Evolutionary conservation across 225 moss, liverwort and hornwort genomes (phyloP), one percentile per base, ranked within the genome.

Genomic region (Lunularia cruciata): DNA sequence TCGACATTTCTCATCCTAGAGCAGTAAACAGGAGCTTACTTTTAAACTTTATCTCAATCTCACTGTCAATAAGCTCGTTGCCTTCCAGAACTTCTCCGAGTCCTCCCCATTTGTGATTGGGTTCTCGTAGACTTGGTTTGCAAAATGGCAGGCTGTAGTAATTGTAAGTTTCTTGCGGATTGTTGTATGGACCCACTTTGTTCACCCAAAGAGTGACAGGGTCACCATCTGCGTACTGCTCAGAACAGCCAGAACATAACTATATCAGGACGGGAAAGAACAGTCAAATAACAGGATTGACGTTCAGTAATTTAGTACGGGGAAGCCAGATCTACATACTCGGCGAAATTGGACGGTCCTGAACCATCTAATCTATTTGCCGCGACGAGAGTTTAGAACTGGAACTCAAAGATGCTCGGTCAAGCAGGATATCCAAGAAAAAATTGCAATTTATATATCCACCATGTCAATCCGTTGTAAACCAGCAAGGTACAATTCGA

Each of bases 61-160:
- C 80, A 60, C 96, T 98, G 78, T 92, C 86, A 35, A 98, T 92
- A 53, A 98, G 92, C 73, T 98, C 96, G 78, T 98, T 98, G 49
- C 96, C 96, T 78, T 98, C 92, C 58, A 98, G 57, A 53, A 98
- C 96, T 92, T 98, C 96, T 13, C 96, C 96, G 16, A 98, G 90
- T 45, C 96, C 96, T 81, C 96, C 96, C 96, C 96, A 98, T 77
- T 91, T 98, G 75, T 98, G 96, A 69, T 77, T 82, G 33, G 92
- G 81, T 16, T 79, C 86, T 33, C 82, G 45, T 3, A 62, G 74
- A 11, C 76, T 88, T 12, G 92, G 85, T 52, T 75, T 90, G 89
- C 96, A 98, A 71, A 92, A 98, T 22, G 96, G 96, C 72, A 98
- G 47, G 67, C 92, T 92, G 78, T 98, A 98, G 78, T 98, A 98